Evolutionary conservation across 306 rosid species (phyloP), one percentile per base, ranked within the genome.

Genomic region (Ormosia semicastrata): DNA sequence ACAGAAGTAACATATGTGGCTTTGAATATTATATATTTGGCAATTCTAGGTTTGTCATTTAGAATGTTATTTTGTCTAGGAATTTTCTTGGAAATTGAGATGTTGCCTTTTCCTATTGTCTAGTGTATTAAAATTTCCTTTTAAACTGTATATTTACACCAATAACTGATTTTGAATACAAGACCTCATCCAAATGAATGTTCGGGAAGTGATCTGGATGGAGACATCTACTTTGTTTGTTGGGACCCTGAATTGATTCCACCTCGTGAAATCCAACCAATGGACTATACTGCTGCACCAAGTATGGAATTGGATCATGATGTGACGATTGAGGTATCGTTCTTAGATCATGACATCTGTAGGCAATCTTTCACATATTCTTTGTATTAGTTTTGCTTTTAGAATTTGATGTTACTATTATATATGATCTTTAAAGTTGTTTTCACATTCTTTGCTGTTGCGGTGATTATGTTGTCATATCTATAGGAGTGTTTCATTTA

Each of bases 101-200:
- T 54, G 76, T 32, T 73, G 18, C 41, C 34, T 52, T 66, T 57
- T 13, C 40, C 17, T 43, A 0, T 18, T 60, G 64, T 80, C 66
- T 53, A 4, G 4, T 53, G 4, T 81, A 36, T 29, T 72, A 9
- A n/a, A 34, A 18, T 73, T 80, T 33, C 33, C 7, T 57, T 46
- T 4, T 43, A 46, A 68, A 52, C 11, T 50, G 49, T 75, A 29
- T 75, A 13, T 41, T 86, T 72, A 81, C 78, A 40, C 59, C n/a
- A 18, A 43, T 64, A 57, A 37, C 30, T 75, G 47, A 50, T 66
- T 75, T 78, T 49, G 64, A 10, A 77, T 71, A 4, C 37, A 79
- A 94, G 98, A 34, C 98, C 98, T 66, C 98, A 94, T 69, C 92
- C 97, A 62, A 92, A 92, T 79, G 98, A 92, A 70, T 94, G 97